phyloP scores from a whole-genome alignment of 345 rosid genomes.

The Salix viminalis region DNA sequence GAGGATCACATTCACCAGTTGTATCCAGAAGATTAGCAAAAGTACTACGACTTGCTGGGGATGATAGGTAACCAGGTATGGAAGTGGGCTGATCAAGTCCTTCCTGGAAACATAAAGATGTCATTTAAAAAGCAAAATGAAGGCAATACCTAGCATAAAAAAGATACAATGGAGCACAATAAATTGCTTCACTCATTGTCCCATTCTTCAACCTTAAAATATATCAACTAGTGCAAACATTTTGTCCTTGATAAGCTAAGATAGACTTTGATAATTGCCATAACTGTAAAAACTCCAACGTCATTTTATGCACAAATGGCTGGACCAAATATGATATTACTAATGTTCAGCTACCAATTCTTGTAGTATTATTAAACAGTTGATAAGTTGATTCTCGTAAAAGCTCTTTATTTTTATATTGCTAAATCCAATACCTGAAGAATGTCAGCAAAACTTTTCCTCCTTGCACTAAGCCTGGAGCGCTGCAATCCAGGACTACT shows the following conservation, averaged over 20 bases:
- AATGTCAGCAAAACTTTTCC: conserved; percentile 95
- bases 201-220: background rate
- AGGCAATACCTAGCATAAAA: background rate
- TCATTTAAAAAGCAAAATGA: conserved; percentile 8
- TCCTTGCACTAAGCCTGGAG: conserved; percentile 60
- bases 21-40: conserved; percentile 52
- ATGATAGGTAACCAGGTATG: conserved; percentile 49
- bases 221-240: background rate
- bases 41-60: conserved; percentile 68
- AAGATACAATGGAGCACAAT: background rate
- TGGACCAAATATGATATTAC: background rate
- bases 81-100: conserved; percentile 60
- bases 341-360: background rate
- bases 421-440: conserved; percentile 56
- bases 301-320: background rate
- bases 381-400: background rate
- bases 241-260: background rate
- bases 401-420: background rate
- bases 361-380: background rate
- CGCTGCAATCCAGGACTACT: conserved; percentile 40
- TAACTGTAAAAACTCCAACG: background rate
- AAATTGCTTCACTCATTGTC: background rate
- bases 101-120: conserved; percentile 44
- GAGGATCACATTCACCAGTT: conserved; percentile 31
- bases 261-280: background rate